A percentile compares a stretch with the other conserved stretches of the same genome.
These are phyloP conservation scores for Plasmopara viticola DNA, from an alignment of 352 stramenopile species.

Conservation along the genomic window DNA sequence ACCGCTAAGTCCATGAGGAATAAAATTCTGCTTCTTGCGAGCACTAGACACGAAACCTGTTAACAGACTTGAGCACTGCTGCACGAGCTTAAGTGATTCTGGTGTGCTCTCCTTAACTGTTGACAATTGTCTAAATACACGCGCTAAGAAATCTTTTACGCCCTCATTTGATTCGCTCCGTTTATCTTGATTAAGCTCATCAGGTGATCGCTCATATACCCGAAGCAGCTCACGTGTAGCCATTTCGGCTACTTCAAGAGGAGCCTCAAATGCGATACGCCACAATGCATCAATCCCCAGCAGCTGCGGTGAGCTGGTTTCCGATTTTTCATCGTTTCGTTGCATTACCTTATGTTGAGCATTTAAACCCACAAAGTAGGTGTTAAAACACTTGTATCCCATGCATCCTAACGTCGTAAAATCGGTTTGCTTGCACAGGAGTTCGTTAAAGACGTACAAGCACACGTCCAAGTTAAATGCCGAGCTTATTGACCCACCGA, in stretches of 20 bases:
- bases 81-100: conserved; percentile 60
- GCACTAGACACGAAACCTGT: conserved; percentile 56
- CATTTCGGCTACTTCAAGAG: conserved; percentile 67
- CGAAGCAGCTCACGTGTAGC: conserved; percentile 72
- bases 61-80: conserved; percentile 68
- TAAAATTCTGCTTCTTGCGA: conserved; percentile 41
- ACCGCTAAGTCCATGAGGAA: conserved; percentile 62
- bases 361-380: conserved; percentile 81
- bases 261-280: conserved; percentile 75
- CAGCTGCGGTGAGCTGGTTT: conserved; percentile 32
- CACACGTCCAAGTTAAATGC: conserved; percentile 76
- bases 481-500: conserved; percentile 47
- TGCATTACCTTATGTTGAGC: conserved; percentile 39
- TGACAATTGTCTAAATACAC: conserved; percentile 67
- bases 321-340: conserved; percentile 8
- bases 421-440: conserved; percentile 76
- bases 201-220: conserved; percentile 65
- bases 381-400: conserved; percentile 85
- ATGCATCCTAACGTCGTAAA: conserved; percentile 61
- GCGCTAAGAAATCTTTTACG: conserved; percentile 74
- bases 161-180: conserved; percentile 26
- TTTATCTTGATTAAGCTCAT: conserved; percentile 11
- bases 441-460: conserved; percentile 75
- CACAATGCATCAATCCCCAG: conserved; percentile 79
- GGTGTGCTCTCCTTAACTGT: conserved; percentile 39